Base-by-base conservation (phyloP, 495 filamentous ascomycete genomes). In the Hypoxylon perforatum region DNA sequence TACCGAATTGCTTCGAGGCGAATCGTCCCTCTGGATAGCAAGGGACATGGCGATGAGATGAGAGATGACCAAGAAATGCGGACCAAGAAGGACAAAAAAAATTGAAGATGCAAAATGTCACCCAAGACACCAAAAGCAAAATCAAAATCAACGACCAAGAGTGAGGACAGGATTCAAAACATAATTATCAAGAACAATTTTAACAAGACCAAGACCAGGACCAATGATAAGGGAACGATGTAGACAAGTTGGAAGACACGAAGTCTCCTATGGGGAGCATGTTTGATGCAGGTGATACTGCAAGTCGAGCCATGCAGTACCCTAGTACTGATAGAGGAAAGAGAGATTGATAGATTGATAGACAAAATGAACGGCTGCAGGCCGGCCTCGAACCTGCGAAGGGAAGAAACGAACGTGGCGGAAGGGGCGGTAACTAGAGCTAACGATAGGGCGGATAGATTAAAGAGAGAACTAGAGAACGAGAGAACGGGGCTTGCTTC, bases 21-120 rank as follows among this genome's bases (percentile, higher is more conserved):
- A 67, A 47, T 69, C 28, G 21, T 33, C 59, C 45, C 42, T 38
- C 42, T 58, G 38, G 41, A 69, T 23, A 46, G 66, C 65, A 44
- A 65, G 57, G 58, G 74, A 62, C 76, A 78, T 80, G 63, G 54
- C 72, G 65, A 45, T 53, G 45, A 57, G 65, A 45, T 53, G 45
- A 57, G 59, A 55, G 56, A 41, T 22, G 65, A 59, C 70, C 70
- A 72, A 62, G 71, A 75, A 72, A 74, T 66, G 59, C 62, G 61
- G 72, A 71, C 70, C 74, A 73, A 79, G 75, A 33, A 33, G 11
- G 30, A 33, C 75, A 75, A 70, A 65, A 46, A 75, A 70, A 66
- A 35, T 47, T 73, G 71, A 74, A 74, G 69, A 69, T 63, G 73
- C 65, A 72, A 72, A 69, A 75, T 76, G 74, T 73, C 63, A 65